Conservation (phyloP, 2,329 filamentous ascomycete genomes). For the Ustulina deusta region DNA sequence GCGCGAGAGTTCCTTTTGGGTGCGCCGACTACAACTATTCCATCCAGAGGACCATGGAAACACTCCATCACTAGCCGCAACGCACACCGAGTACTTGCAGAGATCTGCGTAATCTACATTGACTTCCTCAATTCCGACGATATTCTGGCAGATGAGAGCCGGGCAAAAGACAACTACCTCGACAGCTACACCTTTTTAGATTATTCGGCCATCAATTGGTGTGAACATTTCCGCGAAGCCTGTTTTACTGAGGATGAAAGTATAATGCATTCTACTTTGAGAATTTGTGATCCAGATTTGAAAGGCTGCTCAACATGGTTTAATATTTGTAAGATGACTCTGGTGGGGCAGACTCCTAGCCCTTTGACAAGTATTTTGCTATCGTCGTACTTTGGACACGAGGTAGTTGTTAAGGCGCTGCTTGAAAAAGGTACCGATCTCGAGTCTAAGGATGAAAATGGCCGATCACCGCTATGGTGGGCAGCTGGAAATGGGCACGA, state of each 20-base stretch:
- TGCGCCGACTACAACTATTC: not conserved
- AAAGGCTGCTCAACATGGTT: constrained; percentile 12
- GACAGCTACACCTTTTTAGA: not conserved
- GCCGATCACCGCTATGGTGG: not conserved
- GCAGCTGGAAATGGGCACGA: not conserved
- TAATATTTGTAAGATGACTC: not conserved
- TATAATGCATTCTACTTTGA: constrained; percentile 8
- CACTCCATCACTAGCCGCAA: constrained; percentile 22
- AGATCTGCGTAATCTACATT: constrained; percentile 27
- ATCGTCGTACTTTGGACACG: constrained; percentile 13
- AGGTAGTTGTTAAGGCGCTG: not conserved
- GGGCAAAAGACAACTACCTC: no score
- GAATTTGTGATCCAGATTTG: constrained; percentile 15
- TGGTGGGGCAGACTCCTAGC: not conserved
- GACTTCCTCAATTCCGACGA: constrained; percentile 8
- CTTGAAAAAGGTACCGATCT: not conserved
- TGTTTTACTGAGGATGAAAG: not conserved
- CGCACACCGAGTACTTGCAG: constrained; percentile 25
- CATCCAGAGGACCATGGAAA: constrained; percentile 12
- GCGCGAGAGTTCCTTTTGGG: constrained; percentile 33
- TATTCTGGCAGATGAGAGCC: not conserved
- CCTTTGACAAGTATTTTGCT: not conserved
- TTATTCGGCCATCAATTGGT: constrained; percentile 25
- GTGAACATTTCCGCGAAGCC: constrained; percentile 24
- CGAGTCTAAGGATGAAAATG: not conserved